These are phyloP conservation scores for Rosa chinensis DNA, from an alignment of 306 rosid genomes.

Conservation along the genomic window DNA sequence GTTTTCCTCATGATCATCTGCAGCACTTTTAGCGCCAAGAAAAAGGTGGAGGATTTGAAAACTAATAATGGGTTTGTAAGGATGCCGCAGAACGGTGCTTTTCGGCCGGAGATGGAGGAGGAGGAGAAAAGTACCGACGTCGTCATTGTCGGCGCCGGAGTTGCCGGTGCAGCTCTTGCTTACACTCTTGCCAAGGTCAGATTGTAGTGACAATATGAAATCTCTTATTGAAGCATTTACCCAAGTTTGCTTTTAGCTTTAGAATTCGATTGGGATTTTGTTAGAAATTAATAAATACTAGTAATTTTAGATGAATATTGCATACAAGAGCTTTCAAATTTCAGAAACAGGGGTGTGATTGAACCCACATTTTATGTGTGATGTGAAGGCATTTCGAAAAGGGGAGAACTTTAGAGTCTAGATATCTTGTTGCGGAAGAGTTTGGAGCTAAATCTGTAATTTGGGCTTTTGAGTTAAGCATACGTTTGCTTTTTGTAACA, in stretches of 20 bases:
- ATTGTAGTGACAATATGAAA: not conserved
- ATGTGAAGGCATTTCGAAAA: not conserved
- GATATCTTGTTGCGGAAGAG: not conserved
- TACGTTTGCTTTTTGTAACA: conserved; percentile 23
- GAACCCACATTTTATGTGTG: not conserved
- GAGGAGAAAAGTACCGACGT: conserved; percentile 34
- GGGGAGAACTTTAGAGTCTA: not conserved
- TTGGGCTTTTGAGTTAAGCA: not conserved
- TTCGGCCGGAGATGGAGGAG: conserved; percentile 10
- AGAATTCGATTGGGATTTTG: not conserved
- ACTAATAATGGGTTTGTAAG: conserved; percentile 8
- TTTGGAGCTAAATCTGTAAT: not conserved
- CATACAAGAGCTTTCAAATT: not conserved
- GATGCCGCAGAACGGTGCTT: not conserved
- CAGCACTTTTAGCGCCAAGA: conserved; percentile 30
- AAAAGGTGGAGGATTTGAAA: conserved; percentile 13
- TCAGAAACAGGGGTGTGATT: not conserved
- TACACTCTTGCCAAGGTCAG: conserved; percentile 80
- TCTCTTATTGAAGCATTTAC: not conserved
- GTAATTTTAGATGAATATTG: not conserved
- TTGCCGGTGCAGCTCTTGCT: conserved; percentile 95
- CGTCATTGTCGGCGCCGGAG: conserved; percentile 86
- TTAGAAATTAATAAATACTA: not conserved
- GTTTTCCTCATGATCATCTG: conserved; percentile 34
- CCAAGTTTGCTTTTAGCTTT: not conserved